Conservation (phyloP, 495 filamentous ascomycete genomes). For the Neurospora sp. region DNA sequence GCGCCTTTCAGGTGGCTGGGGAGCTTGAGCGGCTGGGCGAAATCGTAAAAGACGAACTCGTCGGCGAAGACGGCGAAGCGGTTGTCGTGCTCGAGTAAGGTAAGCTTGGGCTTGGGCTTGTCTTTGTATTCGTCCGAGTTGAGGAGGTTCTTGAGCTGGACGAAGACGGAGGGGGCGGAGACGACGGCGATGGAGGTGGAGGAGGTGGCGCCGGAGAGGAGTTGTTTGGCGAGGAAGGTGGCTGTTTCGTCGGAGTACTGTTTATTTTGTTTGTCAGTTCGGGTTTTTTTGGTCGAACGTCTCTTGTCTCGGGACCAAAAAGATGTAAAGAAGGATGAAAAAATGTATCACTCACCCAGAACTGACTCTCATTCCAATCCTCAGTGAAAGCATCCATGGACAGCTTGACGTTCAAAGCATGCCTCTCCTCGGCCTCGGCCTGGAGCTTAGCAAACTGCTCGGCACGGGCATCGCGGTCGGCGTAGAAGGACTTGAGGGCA, state of each 20-base stretch:
- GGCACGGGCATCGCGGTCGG: slow-evolving; percentile 51
- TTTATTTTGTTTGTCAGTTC: neutral
- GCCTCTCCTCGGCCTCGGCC: slow-evolving; percentile 38
- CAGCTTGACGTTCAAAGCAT: slow-evolving; percentile 23
- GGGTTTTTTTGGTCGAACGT: neutral
- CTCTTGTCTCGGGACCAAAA: neutral
- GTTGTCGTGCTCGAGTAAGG: slow-evolving; percentile 60
- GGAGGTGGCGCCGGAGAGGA: slow-evolving; percentile 48
- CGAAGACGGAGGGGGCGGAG: slow-evolving; percentile 67
- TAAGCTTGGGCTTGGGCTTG: slow-evolving; percentile 40
- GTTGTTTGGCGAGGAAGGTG: slow-evolving; percentile 44
- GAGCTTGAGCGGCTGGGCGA: slow-evolving; percentile 51
- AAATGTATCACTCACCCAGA: slow-evolving; percentile 46
- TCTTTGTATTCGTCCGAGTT: slow-evolving; percentile 20
- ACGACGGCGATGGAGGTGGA: slow-evolving; percentile 51
- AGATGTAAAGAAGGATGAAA: neutral
- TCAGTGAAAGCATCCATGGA: slow-evolving; percentile 67
- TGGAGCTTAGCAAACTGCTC: slow-evolving; percentile 53
- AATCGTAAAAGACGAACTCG: slow-evolving; percentile 68
- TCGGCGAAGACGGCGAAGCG: slow-evolving; percentile 55
- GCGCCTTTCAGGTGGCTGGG: slow-evolving; percentile 51
- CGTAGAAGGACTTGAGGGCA: slow-evolving; percentile 59
- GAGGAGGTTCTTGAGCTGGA: slow-evolving; percentile 59
- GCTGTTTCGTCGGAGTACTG: slow-evolving; percentile 68
- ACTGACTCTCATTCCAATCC: slow-evolving; percentile 76